Evolutionary conservation across 2,329 filamentous ascomycete species (phyloP), one percentile per base, ranked within the genome.

Genomic region (Aspergillus sp.): DNA sequence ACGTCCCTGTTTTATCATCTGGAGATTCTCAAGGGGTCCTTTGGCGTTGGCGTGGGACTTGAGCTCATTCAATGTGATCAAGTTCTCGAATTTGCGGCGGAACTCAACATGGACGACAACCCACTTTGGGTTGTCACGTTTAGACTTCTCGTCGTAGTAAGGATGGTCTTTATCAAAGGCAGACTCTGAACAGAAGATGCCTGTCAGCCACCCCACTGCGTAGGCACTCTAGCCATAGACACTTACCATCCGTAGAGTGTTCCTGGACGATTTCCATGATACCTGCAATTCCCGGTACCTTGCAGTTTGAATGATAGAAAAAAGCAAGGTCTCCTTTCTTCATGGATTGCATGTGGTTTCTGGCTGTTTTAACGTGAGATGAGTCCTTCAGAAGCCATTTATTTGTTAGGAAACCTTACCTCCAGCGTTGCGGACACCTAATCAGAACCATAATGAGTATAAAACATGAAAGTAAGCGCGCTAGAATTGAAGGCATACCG

Each of bases 261-360:
- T 97, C 93, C 66, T 87, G 84, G 17, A 96, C 93, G 65, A 99
- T 91, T 71, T 95, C 91, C 90, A 97, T 93, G 19, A 89, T 86
- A 1, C 93, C 93, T 1, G 89, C 92, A 52, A 98, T 92, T 2
- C 91, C 94, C 0, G 93, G 93, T 25, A 89, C 86, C 74, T 96
- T 96, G 79, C 91, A 95, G 71, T 95, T 96, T 51, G 91, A 96
- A 78, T 97, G 94, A 74, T 98, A 98, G 80, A 99, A 98, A 80
- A 99, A 98, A 28, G 93, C 93, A 34, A 93, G 83, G 73, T 99
- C 95, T 54, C 93, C 93, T 59, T 89, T 88, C 70, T 91, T 93
- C 95, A 99, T 99, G 8, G 88, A 86, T 31, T 91, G 87, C 79
- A 99, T 89, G 74, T 97, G 92, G 72, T 97, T 98, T 28, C 92